Base-by-base conservation (phyloP, 257 asterid genomes). In the Lavandula angustifolia region DNA sequence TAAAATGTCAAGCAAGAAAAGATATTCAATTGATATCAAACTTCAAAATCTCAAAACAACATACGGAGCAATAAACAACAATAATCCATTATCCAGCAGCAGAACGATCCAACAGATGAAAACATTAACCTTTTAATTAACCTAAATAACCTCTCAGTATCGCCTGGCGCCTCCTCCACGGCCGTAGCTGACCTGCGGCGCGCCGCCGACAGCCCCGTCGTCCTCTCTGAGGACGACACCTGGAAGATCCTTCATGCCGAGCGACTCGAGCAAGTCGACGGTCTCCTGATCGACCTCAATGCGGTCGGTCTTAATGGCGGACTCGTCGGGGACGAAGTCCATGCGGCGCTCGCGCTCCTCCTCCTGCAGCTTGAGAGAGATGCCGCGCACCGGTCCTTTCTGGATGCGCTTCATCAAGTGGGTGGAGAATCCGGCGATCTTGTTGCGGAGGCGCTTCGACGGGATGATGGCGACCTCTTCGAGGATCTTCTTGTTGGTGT, bases 311-410 rank as follows among this genome's bases (percentile, higher is more conserved):
- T 71, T 77, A 50, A 80, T 80, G 27, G 85, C 82, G 7, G 85
- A 80, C 68, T 81, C 78, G 9, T 81, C 84, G 38, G 87, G 84
- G 1, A 78, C 84, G 64, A 81, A 78, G 50, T 81, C 87, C 87
- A 81, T 78, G 34, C 87, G 87, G 37, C 86, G 79, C 76, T 81
- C 86, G 33, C 84, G 76, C 75, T 81, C 81, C 73, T 78, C 87
- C 72, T 78, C 82, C 74, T 78, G 84, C 66, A 78, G 82, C 76
- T 78, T 81, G 44, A 81, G 78, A 0, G 87, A 81, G 64, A 81
- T 81, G 1, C 84, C 84, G 9, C 84, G 73, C 9, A 81, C 84
- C 1, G 86, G 77, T 5, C 86, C 83, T 68, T 64, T 81, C 77
- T 81, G 86, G 76, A 78, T 81, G 18, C 86, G 79, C 73, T 81